phyloP scores from a whole-genome alignment of 2,329 filamentous ascomycete genomes.

The Xylaria sp. region DNA sequence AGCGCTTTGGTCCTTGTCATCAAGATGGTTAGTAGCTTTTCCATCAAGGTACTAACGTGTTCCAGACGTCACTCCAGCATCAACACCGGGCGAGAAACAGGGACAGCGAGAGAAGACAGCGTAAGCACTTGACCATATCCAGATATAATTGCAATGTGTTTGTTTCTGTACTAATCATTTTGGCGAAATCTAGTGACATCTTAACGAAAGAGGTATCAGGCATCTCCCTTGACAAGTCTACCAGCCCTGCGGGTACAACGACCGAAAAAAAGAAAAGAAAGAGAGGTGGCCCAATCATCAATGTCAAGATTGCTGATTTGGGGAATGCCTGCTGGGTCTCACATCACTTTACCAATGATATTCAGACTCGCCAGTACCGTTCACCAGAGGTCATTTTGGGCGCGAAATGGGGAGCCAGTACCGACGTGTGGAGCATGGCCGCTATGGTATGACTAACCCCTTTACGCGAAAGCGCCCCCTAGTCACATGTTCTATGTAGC shows the following conservation, averaged over 20 bases:
- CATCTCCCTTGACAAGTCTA: constrained; percentile 86
- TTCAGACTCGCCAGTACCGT: constrained; percentile 96
- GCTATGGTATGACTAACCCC: constrained; percentile 80
- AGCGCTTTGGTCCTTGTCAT: not conserved
- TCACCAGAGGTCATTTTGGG: constrained; percentile 97
- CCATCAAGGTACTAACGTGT: constrained; percentile 43
- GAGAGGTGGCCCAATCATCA: constrained; percentile 74
- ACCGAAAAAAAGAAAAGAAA: constrained; percentile 75
- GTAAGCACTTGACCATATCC: constrained; percentile 65
- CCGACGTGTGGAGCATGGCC: constrained; percentile 99
- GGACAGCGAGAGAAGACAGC: constrained; percentile 92
- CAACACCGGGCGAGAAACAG: constrained; percentile 72
- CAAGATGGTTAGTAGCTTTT: not conserved
- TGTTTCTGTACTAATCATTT: constrained; percentile 26
- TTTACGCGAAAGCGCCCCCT: not conserved
- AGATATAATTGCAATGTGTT: not conserved
- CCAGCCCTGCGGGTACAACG: constrained; percentile 53
- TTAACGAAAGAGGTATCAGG: constrained; percentile 93
- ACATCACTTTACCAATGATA: constrained; percentile 99
- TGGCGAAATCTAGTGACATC: constrained; percentile 71
- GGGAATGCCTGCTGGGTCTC: constrained; percentile 99
- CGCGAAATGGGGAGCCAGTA: constrained; percentile 98
- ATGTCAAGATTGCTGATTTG: constrained; percentile 98
- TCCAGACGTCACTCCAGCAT: constrained; percentile 56
- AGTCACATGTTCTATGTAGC: not conserved